Evolutionary conservation across 768 basidiomycete genomes (phyloP).

Genomic region (Solioccasus polychromus): DNA sequence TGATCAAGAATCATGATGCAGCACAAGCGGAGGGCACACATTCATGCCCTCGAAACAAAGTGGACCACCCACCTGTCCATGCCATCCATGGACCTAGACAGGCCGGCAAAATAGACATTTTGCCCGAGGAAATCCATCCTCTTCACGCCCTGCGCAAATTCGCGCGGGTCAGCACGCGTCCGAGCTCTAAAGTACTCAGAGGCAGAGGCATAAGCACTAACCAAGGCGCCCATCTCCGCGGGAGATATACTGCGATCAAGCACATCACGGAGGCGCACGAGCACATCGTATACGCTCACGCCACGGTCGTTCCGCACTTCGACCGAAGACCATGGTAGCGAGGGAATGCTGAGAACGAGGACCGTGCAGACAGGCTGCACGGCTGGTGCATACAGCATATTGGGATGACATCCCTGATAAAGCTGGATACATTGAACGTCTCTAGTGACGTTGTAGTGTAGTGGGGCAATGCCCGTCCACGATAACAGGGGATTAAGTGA

Average conservation of each 20-base stretch:
- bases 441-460: conserved; percentile 25
- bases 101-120: conserved; percentile 29
- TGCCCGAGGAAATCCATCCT: conserved; percentile 38
- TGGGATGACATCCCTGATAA: conserved; percentile 12
- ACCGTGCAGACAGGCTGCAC: conserved; percentile 16
- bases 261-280: conserved; percentile 24
- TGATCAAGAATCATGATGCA: conserved; percentile 12
- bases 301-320: conserved; percentile 29
- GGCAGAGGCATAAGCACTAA: conserved; percentile 17
- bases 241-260: conserved; percentile 26
- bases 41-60: conserved; percentile 21
- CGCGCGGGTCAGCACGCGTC: conserved; percentile 30
- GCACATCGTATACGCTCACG: conserved; percentile 29
- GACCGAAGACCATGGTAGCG: conserved; percentile 25
- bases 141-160: conserved; percentile 39
- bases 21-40: background rate
- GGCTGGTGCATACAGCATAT: conserved; percentile 20
- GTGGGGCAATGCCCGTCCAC: conserved; percentile 10
- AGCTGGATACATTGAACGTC: conserved; percentile 26
- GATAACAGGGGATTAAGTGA: conserved; percentile 27
- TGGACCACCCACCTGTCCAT: conserved; percentile 30
- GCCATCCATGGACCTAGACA: conserved; percentile 25
- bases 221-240: conserved; percentile 25
- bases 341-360: conserved; percentile 20
- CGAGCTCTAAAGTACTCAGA: conserved; percentile 30